A percentile compares a stretch with the other conserved stretches of the same genome.
Evolutionary conservation across 768 basidiomycete species (phyloP).

Genomic region (Candolleomyces efflorescens): DNA sequence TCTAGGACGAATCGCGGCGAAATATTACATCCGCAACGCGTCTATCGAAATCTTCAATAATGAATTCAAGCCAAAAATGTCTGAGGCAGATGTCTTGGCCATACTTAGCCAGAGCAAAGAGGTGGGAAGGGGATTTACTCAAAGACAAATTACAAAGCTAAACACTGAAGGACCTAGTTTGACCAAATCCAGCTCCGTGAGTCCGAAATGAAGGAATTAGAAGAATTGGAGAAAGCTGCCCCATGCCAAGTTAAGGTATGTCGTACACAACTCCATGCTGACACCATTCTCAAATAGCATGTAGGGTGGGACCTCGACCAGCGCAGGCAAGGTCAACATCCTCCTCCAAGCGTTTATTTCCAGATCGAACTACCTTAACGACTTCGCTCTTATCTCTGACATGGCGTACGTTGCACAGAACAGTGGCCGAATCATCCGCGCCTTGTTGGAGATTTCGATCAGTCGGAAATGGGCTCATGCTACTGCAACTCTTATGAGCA

Average conservation of each 20-base stretch:
- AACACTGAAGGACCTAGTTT: conserved; percentile 49
- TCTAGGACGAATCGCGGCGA: conserved; percentile 92
- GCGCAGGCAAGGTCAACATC: conserved; percentile 88
- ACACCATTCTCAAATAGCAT: background rate
- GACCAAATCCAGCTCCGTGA: conserved; percentile 94
- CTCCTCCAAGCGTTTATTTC: conserved; percentile 91
- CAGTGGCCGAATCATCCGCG: conserved; percentile 90
- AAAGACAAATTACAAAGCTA: background rate
- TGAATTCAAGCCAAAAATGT: conserved; percentile 76
- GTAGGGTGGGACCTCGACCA: conserved; percentile 53
- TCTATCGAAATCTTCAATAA: conserved; percentile 87
- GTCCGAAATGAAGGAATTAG: conserved; percentile 81
- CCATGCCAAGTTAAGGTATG: conserved; percentile 81
- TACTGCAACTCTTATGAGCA: conserved; percentile 72
- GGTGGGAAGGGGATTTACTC: conserved; percentile 35
- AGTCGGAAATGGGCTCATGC: conserved; percentile 89
- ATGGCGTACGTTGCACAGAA: conserved; percentile 94
- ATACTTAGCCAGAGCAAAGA: conserved; percentile 92
- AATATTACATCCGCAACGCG: conserved; percentile 86
- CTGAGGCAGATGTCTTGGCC: conserved; percentile 85
- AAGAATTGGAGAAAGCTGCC: conserved; percentile 56
- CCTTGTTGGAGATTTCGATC: conserved; percentile 90
- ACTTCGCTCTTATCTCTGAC: conserved; percentile 96
- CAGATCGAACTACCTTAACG: conserved; percentile 62
- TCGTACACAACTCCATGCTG: background rate